Conservation (phyloP, 306 rosid genomes). For the Vigna angularis region DNA sequence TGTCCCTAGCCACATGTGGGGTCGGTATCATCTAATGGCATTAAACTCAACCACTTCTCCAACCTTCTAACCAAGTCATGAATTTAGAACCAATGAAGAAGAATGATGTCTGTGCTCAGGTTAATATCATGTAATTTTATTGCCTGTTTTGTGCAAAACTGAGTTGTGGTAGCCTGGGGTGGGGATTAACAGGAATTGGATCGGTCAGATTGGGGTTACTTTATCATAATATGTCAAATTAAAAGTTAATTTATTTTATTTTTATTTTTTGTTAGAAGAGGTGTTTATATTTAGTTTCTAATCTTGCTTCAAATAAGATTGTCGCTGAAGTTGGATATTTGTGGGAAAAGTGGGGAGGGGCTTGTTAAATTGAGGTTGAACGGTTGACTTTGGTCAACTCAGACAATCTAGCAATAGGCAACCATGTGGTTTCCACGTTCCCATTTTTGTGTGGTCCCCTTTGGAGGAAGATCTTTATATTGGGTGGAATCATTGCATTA, state of each 20-base stretch:
- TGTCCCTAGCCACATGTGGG: not conserved
- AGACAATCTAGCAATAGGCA: not conserved
- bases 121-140: not conserved
- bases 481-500: not conserved
- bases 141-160: not conserved
- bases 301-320: not conserved
- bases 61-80: not conserved
- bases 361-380: not conserved
- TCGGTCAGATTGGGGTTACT: too few species aligned
- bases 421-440: not conserved
- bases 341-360: not conserved
- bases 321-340: not conserved
- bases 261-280: too few species aligned
- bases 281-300: too few species aligned
- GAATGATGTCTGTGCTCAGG: not conserved
- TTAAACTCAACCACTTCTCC: not conserved
- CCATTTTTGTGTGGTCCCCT: constrained; percentile 35
- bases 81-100: not conserved
- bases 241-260: not conserved
- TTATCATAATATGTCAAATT: too few species aligned
- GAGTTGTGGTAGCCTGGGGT: not conserved
- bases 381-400: not conserved
- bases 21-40: not conserved
- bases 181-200: not conserved
- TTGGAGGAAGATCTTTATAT: not conserved